Conservation (phyloP, 768 basidiomycete genomes). For the Boletellus ananas region DNA sequence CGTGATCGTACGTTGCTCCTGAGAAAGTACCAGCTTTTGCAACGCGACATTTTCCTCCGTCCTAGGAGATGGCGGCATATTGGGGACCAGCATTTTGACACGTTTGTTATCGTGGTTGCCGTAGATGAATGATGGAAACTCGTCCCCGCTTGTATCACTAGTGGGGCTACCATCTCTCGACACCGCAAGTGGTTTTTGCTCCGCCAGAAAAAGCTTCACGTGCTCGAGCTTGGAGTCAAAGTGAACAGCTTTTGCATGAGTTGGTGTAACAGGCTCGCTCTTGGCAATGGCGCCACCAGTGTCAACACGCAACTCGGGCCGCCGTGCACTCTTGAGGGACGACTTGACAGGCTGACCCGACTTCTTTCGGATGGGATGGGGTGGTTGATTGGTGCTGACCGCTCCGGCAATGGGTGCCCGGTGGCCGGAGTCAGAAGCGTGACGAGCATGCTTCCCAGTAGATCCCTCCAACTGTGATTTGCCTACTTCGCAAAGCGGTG, state of each 20-base stretch:
- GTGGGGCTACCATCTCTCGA: conserved; percentile 87
- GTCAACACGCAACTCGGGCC: conserved; percentile 51
- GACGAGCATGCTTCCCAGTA: conserved; percentile 15
- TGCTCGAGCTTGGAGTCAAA: conserved; percentile 91
- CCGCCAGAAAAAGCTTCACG: conserved; percentile 90
- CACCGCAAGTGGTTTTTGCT: conserved; percentile 93
- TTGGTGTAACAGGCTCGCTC: conserved; percentile 82
- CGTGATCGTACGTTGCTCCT: conserved; percentile 52
- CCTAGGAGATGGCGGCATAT: conserved; percentile 53
- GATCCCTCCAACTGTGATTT: conserved; percentile 26
- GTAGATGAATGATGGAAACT: conserved; percentile 69
- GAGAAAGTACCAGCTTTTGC: conserved; percentile 50
- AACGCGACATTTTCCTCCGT: conserved; percentile 46
- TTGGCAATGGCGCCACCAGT: conserved; percentile 47
- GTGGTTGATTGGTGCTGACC: neutral
- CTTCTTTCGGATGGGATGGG: conserved; percentile 74
- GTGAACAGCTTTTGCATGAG: conserved; percentile 78
- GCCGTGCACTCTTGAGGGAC: conserved; percentile 73
- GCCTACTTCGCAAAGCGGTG: conserved; percentile 17
- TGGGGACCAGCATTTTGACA: conserved; percentile 60
- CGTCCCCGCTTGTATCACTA: conserved; percentile 78
- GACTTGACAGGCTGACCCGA: conserved; percentile 92
- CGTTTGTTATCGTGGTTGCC: conserved; percentile 38
- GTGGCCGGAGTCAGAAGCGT: conserved; percentile 21
- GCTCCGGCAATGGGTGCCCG: neutral